Conservation (phyloP, 306 rosid species). For the Citrullus amarus region DNA sequence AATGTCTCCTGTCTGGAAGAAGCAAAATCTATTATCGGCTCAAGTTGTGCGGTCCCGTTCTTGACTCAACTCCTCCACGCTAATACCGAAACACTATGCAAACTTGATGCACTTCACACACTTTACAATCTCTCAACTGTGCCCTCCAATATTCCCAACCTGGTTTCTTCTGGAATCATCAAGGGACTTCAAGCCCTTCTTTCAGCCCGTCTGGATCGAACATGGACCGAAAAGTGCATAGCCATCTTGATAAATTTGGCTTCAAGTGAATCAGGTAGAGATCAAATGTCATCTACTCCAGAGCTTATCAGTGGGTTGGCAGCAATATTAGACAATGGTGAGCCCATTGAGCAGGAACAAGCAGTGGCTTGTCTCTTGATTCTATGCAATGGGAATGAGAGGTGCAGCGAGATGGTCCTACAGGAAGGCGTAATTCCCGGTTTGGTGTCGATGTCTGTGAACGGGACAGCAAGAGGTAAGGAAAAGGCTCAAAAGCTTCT, state of each 20-base stretch:
- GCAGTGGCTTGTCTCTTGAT: constrained; percentile 70
- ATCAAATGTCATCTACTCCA: constrained; percentile 45
- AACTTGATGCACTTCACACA: constrained; percentile 82
- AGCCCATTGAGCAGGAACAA: constrained; percentile 81
- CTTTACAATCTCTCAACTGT: constrained; percentile 74
- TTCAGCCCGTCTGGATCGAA: constrained; percentile 37
- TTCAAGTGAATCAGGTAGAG: constrained; percentile 49
- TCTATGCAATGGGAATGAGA: constrained; percentile 63
- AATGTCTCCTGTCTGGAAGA: constrained; percentile 84
- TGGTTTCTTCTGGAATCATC: constrained; percentile 54
- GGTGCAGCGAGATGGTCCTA: constrained; percentile 73
- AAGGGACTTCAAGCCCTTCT: constrained; percentile 59
- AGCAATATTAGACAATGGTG: constrained; percentile 55
- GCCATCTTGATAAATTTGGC: constrained; percentile 76
- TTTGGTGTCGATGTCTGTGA: constrained; percentile 82
- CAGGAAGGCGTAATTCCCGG: constrained; percentile 96
- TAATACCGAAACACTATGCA: constrained; percentile 46
- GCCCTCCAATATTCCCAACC: constrained; percentile 54
- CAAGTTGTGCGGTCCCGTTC: constrained; percentile 62
- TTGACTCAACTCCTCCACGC: constrained; percentile 51
- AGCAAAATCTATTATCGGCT: constrained; percentile 68
- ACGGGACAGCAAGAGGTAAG: constrained; percentile 77
- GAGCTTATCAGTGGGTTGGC: constrained; percentile 54
- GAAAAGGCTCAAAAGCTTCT: constrained; percentile 89
- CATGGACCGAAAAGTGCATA: constrained; percentile 69